Evolutionary conservation across 176 grass and related monocot species (phyloP), one percentile per base, ranked within the genome.

Genomic region (Rhynchospora breviuscula): DNA sequence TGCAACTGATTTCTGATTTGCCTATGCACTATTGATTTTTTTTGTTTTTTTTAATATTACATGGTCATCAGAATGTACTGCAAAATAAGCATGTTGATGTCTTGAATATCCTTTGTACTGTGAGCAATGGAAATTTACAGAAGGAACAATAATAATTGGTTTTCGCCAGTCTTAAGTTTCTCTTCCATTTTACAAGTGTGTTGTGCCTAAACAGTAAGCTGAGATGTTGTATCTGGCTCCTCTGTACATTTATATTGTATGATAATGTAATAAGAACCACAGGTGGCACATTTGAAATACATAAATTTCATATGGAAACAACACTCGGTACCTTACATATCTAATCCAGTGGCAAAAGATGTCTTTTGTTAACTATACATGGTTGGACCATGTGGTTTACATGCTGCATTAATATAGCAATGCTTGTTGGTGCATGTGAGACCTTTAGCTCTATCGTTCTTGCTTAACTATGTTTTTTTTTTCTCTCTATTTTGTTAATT

Each of bases 1-100:
- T 49, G 74, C 68, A 43, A 95, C 91, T 0, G 92, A 98, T 78
- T 95, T 90, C 57, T 98, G 89, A 95, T 44, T 85, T 67, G 14
- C 33, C 21, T 57, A 1, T 4, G 84, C 13, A 59, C 48, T 61
- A 19, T 26, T 61, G 49, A 12, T 58, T 80, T 78, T 67, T 59
- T 58, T 73, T 81, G 19, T 52, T 66, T 51, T 86, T 5, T 26
- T 53, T 61, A 21, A n/a, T 40, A 66, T 18, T 21, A 44, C 3
- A 6, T n/a, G 12, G 22, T 23, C 14, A 49, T 60, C 23, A 53
- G 53, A 58, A 81, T 44, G 29, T 47, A 82, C 18, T 23, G 35
- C 8, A 25, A 82, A 63, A 49, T 47, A 63, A 81, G 26, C 26
- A 17, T 13, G 21, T 63, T 81, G 54, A 15, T 29, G 73, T 56